Evolutionary conservation across 768 basidiomycete species (phyloP).

Genomic region (Suillus hirtellus): DNA sequence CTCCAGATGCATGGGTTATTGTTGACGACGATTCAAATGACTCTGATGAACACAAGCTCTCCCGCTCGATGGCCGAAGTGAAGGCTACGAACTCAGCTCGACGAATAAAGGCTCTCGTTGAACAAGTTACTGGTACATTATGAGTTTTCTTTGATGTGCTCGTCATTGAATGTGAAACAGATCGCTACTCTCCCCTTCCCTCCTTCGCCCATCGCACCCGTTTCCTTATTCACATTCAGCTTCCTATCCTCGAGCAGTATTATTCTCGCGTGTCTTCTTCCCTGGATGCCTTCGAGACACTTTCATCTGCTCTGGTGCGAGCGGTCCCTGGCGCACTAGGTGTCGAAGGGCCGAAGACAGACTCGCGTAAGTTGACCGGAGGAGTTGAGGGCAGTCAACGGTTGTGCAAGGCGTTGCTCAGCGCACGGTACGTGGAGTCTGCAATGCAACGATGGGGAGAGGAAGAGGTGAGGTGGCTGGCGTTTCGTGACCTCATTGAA

Average conservation of each 20-base stretch:
- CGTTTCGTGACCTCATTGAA: slow-evolving; percentile 4
- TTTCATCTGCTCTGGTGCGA: slow-evolving; percentile 84
- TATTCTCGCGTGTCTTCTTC: slow-evolving; percentile 76
- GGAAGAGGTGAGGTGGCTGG: slow-evolving; percentile 67
- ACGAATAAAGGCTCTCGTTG: slow-evolving; percentile 78
- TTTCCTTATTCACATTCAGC: slow-evolving; percentile 83
- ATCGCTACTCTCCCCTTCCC: slow-evolving; percentile 90
- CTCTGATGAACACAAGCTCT: slow-evolving; percentile 29
- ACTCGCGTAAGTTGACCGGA: slow-evolving; percentile 67
- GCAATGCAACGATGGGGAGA: slow-evolving; percentile 86
- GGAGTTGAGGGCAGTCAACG: slow-evolving; percentile 84
- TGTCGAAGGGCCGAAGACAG: slow-evolving; percentile 43
- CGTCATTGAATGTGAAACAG: slow-evolving; percentile 38
- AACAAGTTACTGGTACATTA: slow-evolving; percentile 83
- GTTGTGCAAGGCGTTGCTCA: slow-evolving; percentile 83
- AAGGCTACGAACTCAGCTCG: slow-evolving; percentile 84
- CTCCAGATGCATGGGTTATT: slow-evolving; percentile 85
- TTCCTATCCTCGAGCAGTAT: slow-evolving; percentile 82
- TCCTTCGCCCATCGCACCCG: slow-evolving; percentile 72
- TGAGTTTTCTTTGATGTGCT: neutral
- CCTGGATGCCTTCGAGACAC: slow-evolving; percentile 90
- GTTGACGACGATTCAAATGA: slow-evolving; percentile 61
- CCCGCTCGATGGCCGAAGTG: slow-evolving; percentile 37
- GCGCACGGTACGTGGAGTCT: slow-evolving; percentile 69
- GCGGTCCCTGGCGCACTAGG: slow-evolving; percentile 90